A percentile compares a stretch with the other conserved stretches of the same genome.
Evolutionary conservation across 352 stramenopile species (phyloP).

Genomic region (Peronosclerospora sorghi): DNA sequence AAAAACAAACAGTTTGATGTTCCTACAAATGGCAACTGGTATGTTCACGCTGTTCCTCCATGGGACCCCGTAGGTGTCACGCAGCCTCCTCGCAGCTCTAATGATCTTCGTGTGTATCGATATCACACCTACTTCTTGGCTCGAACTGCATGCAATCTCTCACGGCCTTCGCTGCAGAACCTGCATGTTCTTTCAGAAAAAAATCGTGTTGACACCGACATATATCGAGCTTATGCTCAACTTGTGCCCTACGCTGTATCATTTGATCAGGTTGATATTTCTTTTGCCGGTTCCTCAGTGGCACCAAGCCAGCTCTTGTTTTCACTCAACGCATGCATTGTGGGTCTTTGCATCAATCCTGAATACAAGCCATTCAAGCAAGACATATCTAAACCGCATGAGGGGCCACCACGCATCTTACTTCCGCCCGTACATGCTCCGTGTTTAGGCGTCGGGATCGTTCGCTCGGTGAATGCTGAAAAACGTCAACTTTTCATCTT

Average conservation of each 20-base stretch:
- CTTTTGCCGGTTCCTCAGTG: constrained; percentile 46
- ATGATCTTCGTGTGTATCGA: constrained; percentile 73
- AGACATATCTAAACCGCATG: constrained; percentile 3
- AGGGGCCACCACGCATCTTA: constrained; percentile 40
- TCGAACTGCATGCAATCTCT: constrained; percentile 18
- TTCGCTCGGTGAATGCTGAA: constrained; percentile 48
- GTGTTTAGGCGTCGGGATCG: constrained; percentile 53
- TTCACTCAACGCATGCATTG: constrained; percentile 58
- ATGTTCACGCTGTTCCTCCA: constrained; percentile 42
- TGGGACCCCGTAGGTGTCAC: constrained; percentile 57
- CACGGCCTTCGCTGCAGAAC: constrained; percentile 42
- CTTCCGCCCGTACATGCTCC: constrained; percentile 40
- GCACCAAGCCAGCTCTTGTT: constrained; percentile 62
- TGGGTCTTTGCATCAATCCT: constrained; percentile 65
- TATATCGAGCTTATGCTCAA: constrained; percentile 37
- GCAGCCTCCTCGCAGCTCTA: constrained; percentile 61
- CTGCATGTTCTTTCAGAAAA: constrained; percentile 62
- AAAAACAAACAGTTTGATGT: constrained; percentile 83
- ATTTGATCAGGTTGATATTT: constrained; percentile 49
- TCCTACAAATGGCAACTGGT: constrained; percentile 37
- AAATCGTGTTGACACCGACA: constrained; percentile 42
- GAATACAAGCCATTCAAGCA: constrained; percentile 16
- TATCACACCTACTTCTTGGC: constrained; percentile 75
- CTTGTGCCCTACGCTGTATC: constrained; percentile 39
- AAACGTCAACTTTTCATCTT: constrained; percentile 52